Base-by-base conservation (phyloP, 768 basidiomycete genomes). In the Termitomyces sp. region DNA sequence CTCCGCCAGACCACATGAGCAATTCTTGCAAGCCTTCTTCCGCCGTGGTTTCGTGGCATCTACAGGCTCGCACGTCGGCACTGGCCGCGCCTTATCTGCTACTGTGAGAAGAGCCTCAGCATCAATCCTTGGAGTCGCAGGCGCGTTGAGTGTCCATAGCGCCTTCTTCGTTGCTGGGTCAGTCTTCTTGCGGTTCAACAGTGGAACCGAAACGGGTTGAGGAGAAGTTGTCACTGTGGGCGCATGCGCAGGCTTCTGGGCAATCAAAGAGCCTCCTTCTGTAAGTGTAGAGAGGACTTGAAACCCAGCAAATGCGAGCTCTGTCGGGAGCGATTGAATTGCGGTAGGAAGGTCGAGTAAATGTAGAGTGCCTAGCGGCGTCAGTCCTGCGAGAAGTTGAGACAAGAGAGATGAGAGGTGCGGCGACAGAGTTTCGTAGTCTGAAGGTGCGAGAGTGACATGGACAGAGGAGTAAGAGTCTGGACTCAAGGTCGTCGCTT, bases 1-100 rank as follows among this genome's bases (percentile, higher is more conserved):
- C 77, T 98, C 97, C 18, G 90, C 88, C 57, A 99, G 80, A n/a
- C 97, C 97, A 67, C 97, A 99, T 2, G 92, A 84, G 73, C 97
- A 99, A 69, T 84, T 85, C 76, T 98, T 98, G 82, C 97, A 99
- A 31, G 97, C 96, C 69, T 86, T 88, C 79, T 90, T 93, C 64
- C 89, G 77, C 61, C 88, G 78, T n/a, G 84, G 81, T 15, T 78
- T 79, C 24, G 71, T 64, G 20, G 73, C 62, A 36, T 68, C 75
- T 20, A 81, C 73, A 16, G 91, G 91, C 68, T 89, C 90, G 63
- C 91, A 92, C 5, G 82, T 81, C 28, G 88, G 87, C 34, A 81
- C 80, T 0, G 94, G 94, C 2, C 92, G 85, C 33, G 77, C 78
- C 57, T 87, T 87, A 69, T 98, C 96, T 39, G 83, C 88, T 26